Evolutionary conservation across 345 rosid genomes (phyloP).

Genomic region (Ceriops zippeliana): DNA sequence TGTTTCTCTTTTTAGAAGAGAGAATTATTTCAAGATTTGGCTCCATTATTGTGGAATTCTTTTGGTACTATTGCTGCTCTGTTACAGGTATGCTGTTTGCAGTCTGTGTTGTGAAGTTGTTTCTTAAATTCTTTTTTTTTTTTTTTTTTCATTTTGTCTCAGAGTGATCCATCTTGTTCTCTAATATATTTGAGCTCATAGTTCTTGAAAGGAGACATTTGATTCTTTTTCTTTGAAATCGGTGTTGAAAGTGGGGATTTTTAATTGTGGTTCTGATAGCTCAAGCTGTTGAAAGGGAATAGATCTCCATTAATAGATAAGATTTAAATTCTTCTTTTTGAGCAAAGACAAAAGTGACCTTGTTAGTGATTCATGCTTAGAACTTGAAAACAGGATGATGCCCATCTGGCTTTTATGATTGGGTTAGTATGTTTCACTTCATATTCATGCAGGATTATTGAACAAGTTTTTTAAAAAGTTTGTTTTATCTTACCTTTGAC

Average conservation of each 20-base stretch:
- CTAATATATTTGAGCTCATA: not conserved
- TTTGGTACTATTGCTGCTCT: conserved; percentile 78
- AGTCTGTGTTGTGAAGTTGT: not conserved
- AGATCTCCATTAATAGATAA: too few relatives aligned
- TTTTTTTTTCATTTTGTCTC: not conserved
- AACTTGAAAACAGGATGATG: too few relatives aligned
- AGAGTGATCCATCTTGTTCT: not conserved
- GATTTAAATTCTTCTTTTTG: too few relatives aligned
- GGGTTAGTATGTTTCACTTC: not conserved
- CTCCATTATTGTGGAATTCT: conserved; percentile 86
- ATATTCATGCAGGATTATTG: not conserved
- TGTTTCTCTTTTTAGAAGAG: conserved; percentile 56
- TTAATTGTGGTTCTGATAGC: not conserved
- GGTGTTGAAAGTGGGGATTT: not conserved
- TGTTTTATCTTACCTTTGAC: not conserved
- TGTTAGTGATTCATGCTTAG: too few relatives aligned
- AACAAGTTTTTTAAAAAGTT: too few relatives aligned
- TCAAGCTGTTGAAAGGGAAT: too few relatives aligned
- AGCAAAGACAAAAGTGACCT: too few relatives aligned
- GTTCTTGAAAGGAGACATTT: too few relatives aligned
- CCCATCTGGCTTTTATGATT: not conserved
- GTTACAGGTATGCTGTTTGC: conserved; percentile 54
- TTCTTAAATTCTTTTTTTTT: not conserved
- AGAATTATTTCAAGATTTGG: conserved; percentile 95
- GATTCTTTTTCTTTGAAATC: not conserved